Conservation (phyloP, 805 yeast species). For the Candida dajiaensis region DNA sequence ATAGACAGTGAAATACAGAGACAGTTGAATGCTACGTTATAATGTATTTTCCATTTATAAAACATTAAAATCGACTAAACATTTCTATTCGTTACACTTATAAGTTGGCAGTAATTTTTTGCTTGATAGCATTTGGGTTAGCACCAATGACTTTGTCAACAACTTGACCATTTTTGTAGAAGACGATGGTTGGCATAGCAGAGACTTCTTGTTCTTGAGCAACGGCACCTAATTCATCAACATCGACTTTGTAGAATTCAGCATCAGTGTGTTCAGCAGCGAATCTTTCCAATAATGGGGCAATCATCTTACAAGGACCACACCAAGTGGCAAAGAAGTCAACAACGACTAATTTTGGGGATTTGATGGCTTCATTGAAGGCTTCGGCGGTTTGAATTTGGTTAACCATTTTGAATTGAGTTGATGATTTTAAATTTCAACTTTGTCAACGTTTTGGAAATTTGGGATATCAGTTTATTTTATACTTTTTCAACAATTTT, state of each 20-base stretch:
- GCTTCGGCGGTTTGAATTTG: conserved; percentile 46
- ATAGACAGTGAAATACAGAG: no score
- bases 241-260: conserved; percentile 85
- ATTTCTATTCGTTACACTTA: conserved; percentile 20
- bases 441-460: no score
- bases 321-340: conserved; percentile 99
- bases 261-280: conserved; percentile 55
- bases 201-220: conserved; percentile 58
- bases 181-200: conserved; percentile 64
- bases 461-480: background rate
- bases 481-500: background rate
- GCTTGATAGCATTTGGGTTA: conserved; percentile 77
- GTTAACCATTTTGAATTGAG: conserved; percentile 41
- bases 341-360: conserved; percentile 75
- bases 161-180: conserved; percentile 78
- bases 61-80: background rate
- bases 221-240: conserved; percentile 73
- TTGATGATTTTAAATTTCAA: background rate
- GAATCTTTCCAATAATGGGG: conserved; percentile 86
- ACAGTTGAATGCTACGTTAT: no score
- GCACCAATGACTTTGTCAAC: conserved; percentile 85
- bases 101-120: conserved; percentile 49
- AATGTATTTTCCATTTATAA: background rate
- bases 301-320: conserved; percentile 97
- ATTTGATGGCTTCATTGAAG: conserved; percentile 58